These are phyloP conservation scores for Ettlia oleoabundans DNA, from an alignment of 139 green algal genomes.

Conservation along the genomic window DNA sequence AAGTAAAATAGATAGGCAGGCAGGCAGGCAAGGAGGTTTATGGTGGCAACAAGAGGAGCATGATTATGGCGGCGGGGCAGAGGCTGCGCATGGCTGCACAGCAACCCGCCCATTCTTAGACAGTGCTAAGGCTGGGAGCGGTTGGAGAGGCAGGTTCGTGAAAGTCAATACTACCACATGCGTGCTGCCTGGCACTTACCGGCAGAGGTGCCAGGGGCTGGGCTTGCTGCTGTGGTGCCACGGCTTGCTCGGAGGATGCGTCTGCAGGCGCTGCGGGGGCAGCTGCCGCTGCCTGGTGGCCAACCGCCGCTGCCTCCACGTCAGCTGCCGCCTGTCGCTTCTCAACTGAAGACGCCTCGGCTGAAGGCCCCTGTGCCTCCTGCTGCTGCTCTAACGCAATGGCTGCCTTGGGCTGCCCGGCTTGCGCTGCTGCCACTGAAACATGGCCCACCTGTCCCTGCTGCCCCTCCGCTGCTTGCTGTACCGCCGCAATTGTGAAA, in stretches of 20 bases:
- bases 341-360: background rate
- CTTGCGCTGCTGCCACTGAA: background rate
- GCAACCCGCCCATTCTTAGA: no score
- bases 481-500: constrained; percentile 14
- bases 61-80: no score
- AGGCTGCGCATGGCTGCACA: no score
- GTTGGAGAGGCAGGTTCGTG: background rate
- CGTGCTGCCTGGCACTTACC: no score
- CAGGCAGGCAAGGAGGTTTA: background rate
- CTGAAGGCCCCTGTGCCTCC: background rate
- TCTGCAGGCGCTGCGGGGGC: no score
- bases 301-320: background rate
- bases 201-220: background rate
- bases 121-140: no score
- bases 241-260: background rate
- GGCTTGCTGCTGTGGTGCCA: background rate
- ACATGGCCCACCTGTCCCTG: background rate
- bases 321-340: background rate
- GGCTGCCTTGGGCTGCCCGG: no score
- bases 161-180: no score
- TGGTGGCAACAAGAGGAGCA: no score
- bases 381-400: background rate
- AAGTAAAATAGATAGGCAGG: background rate
- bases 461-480: background rate
- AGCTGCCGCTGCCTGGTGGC: background rate